phyloP scores from a whole-genome alignment of 2,329 filamentous ascomycete genomes.

The Cladosporium sp. region DNA sequence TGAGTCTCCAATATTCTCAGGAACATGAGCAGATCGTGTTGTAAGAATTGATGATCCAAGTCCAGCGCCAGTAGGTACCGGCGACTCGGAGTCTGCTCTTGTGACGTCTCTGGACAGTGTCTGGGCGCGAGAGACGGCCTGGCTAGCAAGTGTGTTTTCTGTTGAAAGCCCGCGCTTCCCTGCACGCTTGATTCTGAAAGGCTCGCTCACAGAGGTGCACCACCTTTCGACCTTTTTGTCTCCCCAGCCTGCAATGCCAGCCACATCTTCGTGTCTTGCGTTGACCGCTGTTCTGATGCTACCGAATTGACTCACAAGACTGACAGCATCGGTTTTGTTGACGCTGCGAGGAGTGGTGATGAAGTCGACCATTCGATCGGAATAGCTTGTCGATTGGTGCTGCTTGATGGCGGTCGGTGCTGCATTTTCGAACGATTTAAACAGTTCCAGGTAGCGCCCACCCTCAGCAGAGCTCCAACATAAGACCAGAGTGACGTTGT shows the following conservation, averaged over 20 bases:
- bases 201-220: conserved; percentile 78
- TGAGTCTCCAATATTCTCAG: conserved; percentile 17
- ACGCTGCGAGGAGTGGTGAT: conserved; percentile 85
- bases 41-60: conserved; percentile 8
- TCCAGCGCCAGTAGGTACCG: conserved; percentile 11
- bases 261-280: conserved; percentile 80
- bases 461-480: conserved; percentile 95
- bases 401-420: conserved; percentile 79
- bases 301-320: conserved; percentile 87
- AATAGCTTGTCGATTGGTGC: conserved; percentile 78
- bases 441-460: conserved; percentile 88
- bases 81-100: conserved; percentile 23
- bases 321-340: conserved; percentile 92
- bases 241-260: conserved; percentile 86
- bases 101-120: conserved; percentile 33
- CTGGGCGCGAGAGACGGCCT: conserved; percentile 26
- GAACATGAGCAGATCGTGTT: background rate
- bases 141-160: conserved; percentile 34
- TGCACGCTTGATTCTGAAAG: conserved; percentile 74
- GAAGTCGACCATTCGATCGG: conserved; percentile 86
- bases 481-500: conserved; percentile 86
- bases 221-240: conserved; percentile 91
- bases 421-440: conserved; percentile 91
- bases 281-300: conserved; percentile 85
- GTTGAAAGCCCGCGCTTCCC: conserved; percentile 53